phyloP scores from a whole-genome alignment of 1,139 yeast species.

The Arxiozyma slooffiae region DNA sequence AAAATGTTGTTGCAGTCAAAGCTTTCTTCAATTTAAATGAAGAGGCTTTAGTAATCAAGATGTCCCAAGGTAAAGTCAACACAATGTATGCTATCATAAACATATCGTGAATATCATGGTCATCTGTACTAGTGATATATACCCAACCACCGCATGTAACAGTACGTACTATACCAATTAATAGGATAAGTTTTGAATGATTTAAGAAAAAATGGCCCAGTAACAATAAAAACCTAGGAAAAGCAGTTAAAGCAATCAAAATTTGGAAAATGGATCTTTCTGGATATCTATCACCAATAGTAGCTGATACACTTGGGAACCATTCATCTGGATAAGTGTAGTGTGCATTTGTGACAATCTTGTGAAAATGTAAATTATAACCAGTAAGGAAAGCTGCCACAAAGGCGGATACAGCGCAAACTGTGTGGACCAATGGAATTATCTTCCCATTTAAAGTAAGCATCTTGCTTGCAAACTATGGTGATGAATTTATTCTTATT shows the following conservation, averaged over 20 bases:
- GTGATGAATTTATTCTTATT: background rate
- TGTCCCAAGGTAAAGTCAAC: slow-evolving; percentile 86
- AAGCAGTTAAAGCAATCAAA: slow-evolving; percentile 63
- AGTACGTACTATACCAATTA: slow-evolving; percentile 69
- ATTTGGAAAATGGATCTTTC: slow-evolving; percentile 89
- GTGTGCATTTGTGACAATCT: slow-evolving; percentile 77
- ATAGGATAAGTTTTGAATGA: slow-evolving; percentile 24
- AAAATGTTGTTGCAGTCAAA: slow-evolving; percentile 51
- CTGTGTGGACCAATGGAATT: slow-evolving; percentile 61
- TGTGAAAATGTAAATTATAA: slow-evolving; percentile 62
- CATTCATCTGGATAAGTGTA: slow-evolving; percentile 95
- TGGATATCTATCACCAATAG: slow-evolving; percentile 94
- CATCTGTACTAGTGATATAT: slow-evolving; percentile 91
- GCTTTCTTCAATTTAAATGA: slow-evolving; percentile 50
- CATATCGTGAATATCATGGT: slow-evolving; percentile 91
- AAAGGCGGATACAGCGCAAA: slow-evolving; percentile 65
- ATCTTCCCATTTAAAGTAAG: slow-evolving; percentile 45
- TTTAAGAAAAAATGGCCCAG: slow-evolving; percentile 43
- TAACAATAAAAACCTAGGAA: slow-evolving; percentile 75
- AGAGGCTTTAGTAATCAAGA: slow-evolving; percentile 43
- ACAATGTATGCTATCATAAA: slow-evolving; percentile 88
- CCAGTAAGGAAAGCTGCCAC: slow-evolving; percentile 67
- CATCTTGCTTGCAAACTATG: slow-evolving; percentile 12
- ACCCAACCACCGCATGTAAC: slow-evolving; percentile 98
- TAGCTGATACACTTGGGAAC: slow-evolving; percentile 95